phyloP scores from a whole-genome alignment of 169 alveolate genomes.

The Amoebophrya sp. region DNA sequence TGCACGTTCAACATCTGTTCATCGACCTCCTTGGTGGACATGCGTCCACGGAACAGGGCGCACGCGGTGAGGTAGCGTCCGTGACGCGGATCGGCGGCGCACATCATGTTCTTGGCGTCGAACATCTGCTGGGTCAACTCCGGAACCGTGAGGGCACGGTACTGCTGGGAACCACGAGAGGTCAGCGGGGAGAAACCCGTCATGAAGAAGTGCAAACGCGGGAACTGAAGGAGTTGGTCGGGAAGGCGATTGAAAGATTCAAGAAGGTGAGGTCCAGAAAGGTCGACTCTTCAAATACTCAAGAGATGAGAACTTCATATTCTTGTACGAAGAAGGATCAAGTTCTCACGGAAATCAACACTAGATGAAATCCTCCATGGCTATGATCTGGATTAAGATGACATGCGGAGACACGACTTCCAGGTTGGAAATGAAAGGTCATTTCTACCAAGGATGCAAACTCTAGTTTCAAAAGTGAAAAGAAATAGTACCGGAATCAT shows the following conservation, averaged over 20 bases:
- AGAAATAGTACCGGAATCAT: constrained; percentile 75
- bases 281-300: too few species aligned
- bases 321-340: too few species aligned
- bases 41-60: constrained; percentile 98
- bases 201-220: constrained; percentile 95
- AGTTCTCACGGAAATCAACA: too few species aligned
- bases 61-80: constrained; percentile 98
- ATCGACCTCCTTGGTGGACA: constrained; percentile 98
- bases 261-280: neutral
- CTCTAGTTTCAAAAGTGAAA: constrained; percentile 42
- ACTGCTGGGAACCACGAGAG: constrained; percentile 97
- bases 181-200: constrained; percentile 97
- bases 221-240: constrained; percentile 60
- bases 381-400: too few species aligned
- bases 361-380: too few species aligned
- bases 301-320: too few species aligned
- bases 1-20: constrained; percentile 97
- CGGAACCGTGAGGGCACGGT: constrained; percentile 94
- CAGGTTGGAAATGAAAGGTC: too few species aligned
- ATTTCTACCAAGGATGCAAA: too few species aligned
- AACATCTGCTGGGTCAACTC: constrained; percentile 98
- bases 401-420: too few species aligned
- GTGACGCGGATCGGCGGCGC: constrained; percentile 99
- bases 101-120: constrained; percentile 99
- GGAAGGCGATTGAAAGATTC: neutral